Conservation (phyloP, 78 protist genomes). For the Ministeria vibrans region DNA sequence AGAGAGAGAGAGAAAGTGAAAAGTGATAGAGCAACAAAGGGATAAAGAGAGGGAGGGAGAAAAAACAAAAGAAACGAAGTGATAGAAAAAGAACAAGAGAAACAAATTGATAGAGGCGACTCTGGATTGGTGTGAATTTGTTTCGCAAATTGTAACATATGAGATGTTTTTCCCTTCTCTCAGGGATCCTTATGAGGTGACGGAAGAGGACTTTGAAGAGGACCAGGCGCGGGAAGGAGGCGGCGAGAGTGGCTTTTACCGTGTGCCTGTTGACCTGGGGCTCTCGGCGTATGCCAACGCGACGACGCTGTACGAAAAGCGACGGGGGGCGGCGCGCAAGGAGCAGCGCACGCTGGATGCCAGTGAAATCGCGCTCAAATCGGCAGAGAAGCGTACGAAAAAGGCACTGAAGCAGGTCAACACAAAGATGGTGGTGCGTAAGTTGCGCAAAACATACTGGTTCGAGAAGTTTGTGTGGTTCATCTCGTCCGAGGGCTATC, state of each 20-base stretch:
- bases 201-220: slow-evolving; percentile 13
- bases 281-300: slow-evolving; percentile 84
- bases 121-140: too few relatives aligned
- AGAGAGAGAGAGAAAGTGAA: slow-evolving; percentile 13
- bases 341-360: not conserved
- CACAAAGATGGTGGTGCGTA: slow-evolving; percentile 23
- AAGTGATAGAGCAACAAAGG: too few relatives aligned
- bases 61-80: not conserved
- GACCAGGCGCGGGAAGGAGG: slow-evolving; percentile 24
- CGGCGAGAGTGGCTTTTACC: not conserved
- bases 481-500: slow-evolving; percentile 72
- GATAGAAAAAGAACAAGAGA: too few relatives aligned
- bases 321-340: slow-evolving; percentile 23
- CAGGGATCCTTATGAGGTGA: too few relatives aligned
- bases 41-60: slow-evolving; percentile 7
- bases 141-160: too few relatives aligned
- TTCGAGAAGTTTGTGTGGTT: slow-evolving; percentile 97
- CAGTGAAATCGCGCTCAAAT: not conserved
- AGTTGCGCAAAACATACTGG: slow-evolving; percentile 80
- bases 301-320: slow-evolving; percentile 34
- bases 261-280: slow-evolving; percentile 73
- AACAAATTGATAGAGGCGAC: too few relatives aligned
- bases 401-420: slow-evolving; percentile 15
- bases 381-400: not conserved
- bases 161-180: too few relatives aligned